Conservation (phyloP, 2,329 filamentous ascomycete genomes). For the Sordariomycetes sp. region DNA sequence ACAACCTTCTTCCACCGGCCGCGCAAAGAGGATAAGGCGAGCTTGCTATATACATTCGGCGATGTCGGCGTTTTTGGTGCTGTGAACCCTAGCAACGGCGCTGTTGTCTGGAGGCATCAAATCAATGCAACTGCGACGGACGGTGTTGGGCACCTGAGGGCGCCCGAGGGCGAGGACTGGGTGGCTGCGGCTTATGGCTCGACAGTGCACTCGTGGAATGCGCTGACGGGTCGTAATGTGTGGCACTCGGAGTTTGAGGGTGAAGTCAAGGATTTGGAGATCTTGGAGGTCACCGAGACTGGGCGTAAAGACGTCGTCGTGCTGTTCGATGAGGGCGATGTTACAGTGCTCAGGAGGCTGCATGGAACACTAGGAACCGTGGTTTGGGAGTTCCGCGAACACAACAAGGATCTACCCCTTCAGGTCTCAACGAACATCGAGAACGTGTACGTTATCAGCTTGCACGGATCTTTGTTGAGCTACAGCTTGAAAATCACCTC, state of each 20-base stretch:
- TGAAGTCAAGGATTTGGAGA: conserved; percentile 60
- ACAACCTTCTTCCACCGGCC: conserved; percentile 95
- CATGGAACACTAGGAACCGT: conserved; percentile 63
- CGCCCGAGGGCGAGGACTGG: conserved; percentile 71
- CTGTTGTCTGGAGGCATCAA: conserved; percentile 77
- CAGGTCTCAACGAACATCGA: conserved; percentile 64
- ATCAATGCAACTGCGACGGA: conserved; percentile 41
- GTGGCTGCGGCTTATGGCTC: conserved; percentile 65
- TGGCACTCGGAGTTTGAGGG: conserved; percentile 62
- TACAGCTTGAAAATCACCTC: conserved; percentile 69
- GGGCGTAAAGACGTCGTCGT: conserved; percentile 63
- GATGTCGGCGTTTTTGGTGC: conserved; percentile 78
- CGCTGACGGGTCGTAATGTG: conserved; percentile 65
- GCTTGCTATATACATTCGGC: conserved; percentile 83
- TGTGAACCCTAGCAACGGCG: conserved; percentile 78
- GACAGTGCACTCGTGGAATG: conserved; percentile 73
- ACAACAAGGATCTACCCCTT: conserved; percentile 60
- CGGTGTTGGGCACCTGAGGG: conserved; percentile 48
- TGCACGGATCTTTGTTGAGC: conserved; percentile 60
- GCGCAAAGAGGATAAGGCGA: conserved; percentile 70
- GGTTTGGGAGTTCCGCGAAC: conserved; percentile 70
- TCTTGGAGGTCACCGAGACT: conserved; percentile 60
- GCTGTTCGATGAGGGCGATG: conserved; percentile 51
- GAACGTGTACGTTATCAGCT: conserved; percentile 67
- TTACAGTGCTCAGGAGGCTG: conserved; percentile 57